A percentile compares a stretch with the other conserved stretches of the same genome.
Conservation (phyloP, 2,329 filamentous ascomycete species). For the Aspergillus arachidicola region DNA sequence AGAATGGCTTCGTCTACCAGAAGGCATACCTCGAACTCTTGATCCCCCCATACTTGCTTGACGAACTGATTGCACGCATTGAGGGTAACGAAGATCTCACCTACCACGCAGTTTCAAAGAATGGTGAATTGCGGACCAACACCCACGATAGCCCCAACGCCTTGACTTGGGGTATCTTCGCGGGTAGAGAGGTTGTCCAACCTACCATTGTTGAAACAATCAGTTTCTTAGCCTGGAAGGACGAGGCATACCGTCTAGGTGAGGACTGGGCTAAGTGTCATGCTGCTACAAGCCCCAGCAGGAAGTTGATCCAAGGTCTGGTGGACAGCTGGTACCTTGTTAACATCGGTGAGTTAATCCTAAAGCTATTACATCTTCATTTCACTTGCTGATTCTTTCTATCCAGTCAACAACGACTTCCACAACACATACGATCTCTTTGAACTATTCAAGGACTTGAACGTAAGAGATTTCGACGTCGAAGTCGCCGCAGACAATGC, state of each 20-base stretch:
- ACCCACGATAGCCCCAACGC: slow-evolving; percentile 85
- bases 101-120: slow-evolving; percentile 89
- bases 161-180: slow-evolving; percentile 99
- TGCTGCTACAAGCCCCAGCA: slow-evolving; percentile 72
- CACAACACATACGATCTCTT: slow-evolving; percentile 81
- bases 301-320: slow-evolving; percentile 75
- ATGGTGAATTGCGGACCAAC: slow-evolving; percentile 81
- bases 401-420: slow-evolving; percentile 93
- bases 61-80: slow-evolving; percentile 76
- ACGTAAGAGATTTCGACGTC: slow-evolving; percentile 40
- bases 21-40: slow-evolving; percentile 96
- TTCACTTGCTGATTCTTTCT: slow-evolving; percentile 26
- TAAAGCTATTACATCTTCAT: neutral
- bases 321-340: slow-evolving; percentile 93
- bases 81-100: slow-evolving; percentile 79
- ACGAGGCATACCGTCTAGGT: slow-evolving; percentile 92
- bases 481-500: slow-evolving; percentile 28
- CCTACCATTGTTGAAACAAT: slow-evolving; percentile 99
- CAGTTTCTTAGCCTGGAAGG: slow-evolving; percentile 97
- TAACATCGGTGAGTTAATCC: slow-evolving; percentile 76
- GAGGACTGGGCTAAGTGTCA: slow-evolving; percentile 94
- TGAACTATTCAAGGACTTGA: slow-evolving; percentile 77
- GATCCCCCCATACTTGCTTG: slow-evolving; percentile 76
- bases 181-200: slow-evolving; percentile 98
- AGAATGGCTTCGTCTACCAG: slow-evolving; percentile 96